Conservation (phyloP, 73 alveolate species). For the Symbiodinium natans region DNA sequence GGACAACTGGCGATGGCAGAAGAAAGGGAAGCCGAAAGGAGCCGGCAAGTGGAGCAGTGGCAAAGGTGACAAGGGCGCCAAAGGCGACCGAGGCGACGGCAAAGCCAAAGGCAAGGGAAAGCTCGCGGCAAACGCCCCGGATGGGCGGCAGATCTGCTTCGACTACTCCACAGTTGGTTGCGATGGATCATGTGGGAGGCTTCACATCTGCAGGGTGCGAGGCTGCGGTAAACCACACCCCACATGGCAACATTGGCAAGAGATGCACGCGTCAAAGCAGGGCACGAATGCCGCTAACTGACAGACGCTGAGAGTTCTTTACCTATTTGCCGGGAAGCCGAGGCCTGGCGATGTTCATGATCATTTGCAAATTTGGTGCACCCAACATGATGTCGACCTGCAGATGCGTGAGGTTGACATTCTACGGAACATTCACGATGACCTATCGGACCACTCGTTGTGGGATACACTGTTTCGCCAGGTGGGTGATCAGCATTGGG, state of each 20-base stretch:
- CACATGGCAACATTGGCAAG: neutral
- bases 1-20: too few relatives aligned
- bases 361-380: too few relatives aligned
- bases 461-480: neutral
- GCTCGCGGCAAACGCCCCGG: too few relatives aligned
- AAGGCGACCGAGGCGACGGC: neutral
- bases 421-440: neutral
- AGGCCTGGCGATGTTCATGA: neutral
- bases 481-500: neutral
- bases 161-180: neutral
- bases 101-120: too few relatives aligned
- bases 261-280: neutral
- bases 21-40: neutral
- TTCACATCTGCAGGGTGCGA: neutral
- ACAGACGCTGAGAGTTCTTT: neutral
- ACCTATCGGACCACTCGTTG: neutral
- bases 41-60: neutral
- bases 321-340: neutral
- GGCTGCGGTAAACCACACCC: neutral
- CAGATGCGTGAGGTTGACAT: neutral
- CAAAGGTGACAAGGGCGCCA: too few relatives aligned
- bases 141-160: slow-evolving; percentile 12
- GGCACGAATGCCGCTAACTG: neutral
- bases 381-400: neutral
- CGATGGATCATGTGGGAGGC: neutral